Evolutionary conservation across 371 early-diverging fungal species (phyloP), one percentile per base, ranked within the genome.

Genomic region (Mycotypha africana): DNA sequence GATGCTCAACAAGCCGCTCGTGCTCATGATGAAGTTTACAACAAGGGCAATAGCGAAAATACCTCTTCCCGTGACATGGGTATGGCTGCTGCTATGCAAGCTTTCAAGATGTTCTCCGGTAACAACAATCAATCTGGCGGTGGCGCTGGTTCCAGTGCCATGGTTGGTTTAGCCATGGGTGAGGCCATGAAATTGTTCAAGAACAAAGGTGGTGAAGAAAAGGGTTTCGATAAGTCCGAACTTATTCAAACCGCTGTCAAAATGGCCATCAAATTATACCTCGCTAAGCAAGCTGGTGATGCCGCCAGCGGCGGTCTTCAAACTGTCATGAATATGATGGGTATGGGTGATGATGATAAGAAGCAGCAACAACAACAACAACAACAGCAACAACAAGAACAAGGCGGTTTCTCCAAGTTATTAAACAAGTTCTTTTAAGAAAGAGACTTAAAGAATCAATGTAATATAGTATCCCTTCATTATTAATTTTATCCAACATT

Each of bases 101-200:
- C 74, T 30, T 67, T 74, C 53, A 67, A 70, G 49, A 62, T 65
- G 63, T 70, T 70, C 51, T 48, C 62, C 10, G 56, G 62, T 42
- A 56, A 65, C 14, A 57, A 62, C n/a, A 5, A 28, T 8, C 28
- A 28, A n/a, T 39, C 49, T 21, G 57, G 52, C 15, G 45, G 52
- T 32, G 43, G 58, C 22, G 58, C 62, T 10, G 41, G 53, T 9
- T 52, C 60, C n/a, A 58, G 49, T 21, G 45, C 67, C 26, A 40
- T 74, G 20, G 47, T 67, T 17, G 74, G 70, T 36, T 49, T 74
- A 45, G 74, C 74, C 32, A 74, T 74, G 74, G 61, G 70, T 42
- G 74, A 74, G 58, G 74, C 62, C 25, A 67, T 58, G 59, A 74
- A 74, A 23, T 51, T 74, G 7, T 63, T 70, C 44, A 65, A 62